Percentiles rank a stretch among this genome's conserved stretches.
Conservation (phyloP, 805 yeast species). For the Debaryomyces maramus region DNA sequence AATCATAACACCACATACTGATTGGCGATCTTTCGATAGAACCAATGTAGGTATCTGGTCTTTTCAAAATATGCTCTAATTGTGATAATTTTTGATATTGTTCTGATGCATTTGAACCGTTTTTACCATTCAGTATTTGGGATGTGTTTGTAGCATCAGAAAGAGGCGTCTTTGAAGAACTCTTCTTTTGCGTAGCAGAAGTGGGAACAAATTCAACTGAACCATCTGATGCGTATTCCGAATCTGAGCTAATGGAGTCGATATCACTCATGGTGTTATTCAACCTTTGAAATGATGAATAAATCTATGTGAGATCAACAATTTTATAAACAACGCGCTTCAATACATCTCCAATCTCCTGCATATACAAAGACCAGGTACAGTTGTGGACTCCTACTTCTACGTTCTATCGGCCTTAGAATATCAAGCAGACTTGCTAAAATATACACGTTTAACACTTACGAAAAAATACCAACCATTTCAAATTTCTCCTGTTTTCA, state of each 20-base stretch:
- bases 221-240: constrained; percentile 16
- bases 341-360: no score
- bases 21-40: constrained; percentile 81
- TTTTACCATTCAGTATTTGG: constrained; percentile 14
- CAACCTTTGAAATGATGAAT: neutral
- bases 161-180: constrained; percentile 16
- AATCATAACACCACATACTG: constrained; percentile 82
- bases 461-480: no score
- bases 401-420: no score
- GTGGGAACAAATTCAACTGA: constrained; percentile 20
- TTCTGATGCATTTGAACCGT: constrained; percentile 48
- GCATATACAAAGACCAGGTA: no score
- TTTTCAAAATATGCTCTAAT: constrained; percentile 90
- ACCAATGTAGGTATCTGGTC: constrained; percentile 98
- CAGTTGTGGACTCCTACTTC: no score
- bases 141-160: constrained; percentile 24
- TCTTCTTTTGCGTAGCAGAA: constrained; percentile 10
- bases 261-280: constrained; percentile 11
- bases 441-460: no score
- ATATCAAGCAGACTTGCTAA: no score
- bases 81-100: constrained; percentile 94
- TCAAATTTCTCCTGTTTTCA: no score
- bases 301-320: no score
- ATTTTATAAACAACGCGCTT: constrained; percentile 1
- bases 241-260: constrained; percentile 11